Evolutionary conservation across 108 stramenopile genomes (phyloP).

Genomic region (Pseudonitzschia pungens): DNA sequence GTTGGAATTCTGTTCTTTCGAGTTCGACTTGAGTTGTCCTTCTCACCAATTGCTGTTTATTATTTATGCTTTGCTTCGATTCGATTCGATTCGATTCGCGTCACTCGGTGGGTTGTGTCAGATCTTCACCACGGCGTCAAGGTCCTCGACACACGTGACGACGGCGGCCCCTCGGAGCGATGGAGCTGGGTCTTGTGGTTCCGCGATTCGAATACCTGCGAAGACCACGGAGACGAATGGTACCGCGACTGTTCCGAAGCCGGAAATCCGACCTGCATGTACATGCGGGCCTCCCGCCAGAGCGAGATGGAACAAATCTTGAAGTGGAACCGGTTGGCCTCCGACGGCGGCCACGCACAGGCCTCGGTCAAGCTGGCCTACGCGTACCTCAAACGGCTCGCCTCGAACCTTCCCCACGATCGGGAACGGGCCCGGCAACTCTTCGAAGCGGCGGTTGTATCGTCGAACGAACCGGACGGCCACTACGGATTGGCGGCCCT

Average conservation of each 20-base stretch:
- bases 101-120: not conserved
- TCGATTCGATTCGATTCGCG: not conserved
- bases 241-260: conserved; percentile 3
- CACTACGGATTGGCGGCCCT: conserved; percentile 9
- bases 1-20: too few relatives aligned
- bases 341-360: conserved; percentile 1
- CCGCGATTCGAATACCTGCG: conserved; percentile 20
- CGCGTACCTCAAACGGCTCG: conserved; percentile 3
- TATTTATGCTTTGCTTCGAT: not conserved
- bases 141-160: conserved; percentile 10
- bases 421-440: not conserved
- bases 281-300: conserved; percentile 7
- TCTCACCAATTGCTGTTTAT: not conserved
- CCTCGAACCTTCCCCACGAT: not conserved
- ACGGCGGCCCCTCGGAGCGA: conserved; percentile 5
- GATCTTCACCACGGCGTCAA: conserved; percentile 22
- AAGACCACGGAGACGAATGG: conserved; percentile 12
- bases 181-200: conserved; percentile 26
- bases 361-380: conserved; percentile 18
- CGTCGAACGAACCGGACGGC: conserved; percentile 21
- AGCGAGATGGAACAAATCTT: not conserved
- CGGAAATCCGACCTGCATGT: conserved; percentile 16
- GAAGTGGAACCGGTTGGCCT: not conserved
- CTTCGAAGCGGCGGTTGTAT: conserved; percentile 12
- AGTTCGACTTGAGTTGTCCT: too few relatives aligned